Conservation (phyloP, 2,329 filamentous ascomycete species). For the Hymenoscyphus occultus region DNA sequence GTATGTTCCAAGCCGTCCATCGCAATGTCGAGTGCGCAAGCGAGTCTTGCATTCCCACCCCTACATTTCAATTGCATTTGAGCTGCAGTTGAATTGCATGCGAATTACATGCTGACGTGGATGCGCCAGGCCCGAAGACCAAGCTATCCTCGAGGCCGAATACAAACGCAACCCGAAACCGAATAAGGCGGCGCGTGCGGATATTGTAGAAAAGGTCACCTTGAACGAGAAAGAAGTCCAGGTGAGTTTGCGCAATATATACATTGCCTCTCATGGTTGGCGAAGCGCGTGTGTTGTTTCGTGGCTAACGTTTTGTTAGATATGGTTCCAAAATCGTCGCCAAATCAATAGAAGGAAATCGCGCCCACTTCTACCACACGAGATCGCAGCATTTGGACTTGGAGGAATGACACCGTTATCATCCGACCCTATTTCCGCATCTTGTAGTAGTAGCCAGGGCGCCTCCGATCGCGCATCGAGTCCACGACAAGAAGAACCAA, state of each 20-base stretch:
- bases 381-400: constrained; percentile 62
- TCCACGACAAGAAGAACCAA: constrained; percentile 17
- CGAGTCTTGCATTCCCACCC: not conserved
- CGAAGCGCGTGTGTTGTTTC: constrained; percentile 23
- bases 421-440: constrained; percentile 30
- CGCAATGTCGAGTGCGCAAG: not conserved
- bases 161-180: constrained; percentile 85
- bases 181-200: constrained; percentile 81
- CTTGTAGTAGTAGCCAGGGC: constrained; percentile 27
- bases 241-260: constrained; percentile 53
- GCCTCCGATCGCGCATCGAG: constrained; percentile 18
- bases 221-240: constrained; percentile 96
- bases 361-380: constrained; percentile 74
- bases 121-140: constrained; percentile 73
- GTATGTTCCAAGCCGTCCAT: constrained; percentile 44
- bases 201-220: constrained; percentile 74
- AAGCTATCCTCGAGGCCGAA: constrained; percentile 80
- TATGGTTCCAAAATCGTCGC: constrained; percentile 95
- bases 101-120: constrained; percentile 20
- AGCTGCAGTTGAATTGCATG: not conserved
- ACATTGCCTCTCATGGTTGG: constrained; percentile 6
- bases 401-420: constrained; percentile 39
- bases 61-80: not conserved
- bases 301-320: constrained; percentile 51
- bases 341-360: constrained; percentile 91